Evolutionary conservation across 345 rosid species (phyloP), one percentile per base, ranked within the genome.

Genomic region (Clausena lansium): DNA sequence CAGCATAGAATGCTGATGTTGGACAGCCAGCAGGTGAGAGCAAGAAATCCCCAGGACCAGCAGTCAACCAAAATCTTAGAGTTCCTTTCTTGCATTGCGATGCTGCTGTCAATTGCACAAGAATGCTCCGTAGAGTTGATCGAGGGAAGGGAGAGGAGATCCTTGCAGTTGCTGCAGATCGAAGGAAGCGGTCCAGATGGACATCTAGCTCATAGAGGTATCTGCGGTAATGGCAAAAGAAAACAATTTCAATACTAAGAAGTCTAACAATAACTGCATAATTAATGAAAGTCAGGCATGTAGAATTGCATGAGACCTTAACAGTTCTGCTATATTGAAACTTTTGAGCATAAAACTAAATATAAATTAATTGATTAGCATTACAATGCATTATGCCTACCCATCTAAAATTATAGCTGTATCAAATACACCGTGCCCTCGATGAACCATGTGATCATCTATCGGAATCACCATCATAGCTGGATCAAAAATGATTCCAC

Each of bases 381-480:
- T 4, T 52, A 17, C 22, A 17, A 4, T 7, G 57, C 4, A 35
- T 33, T 35, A 61, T 38, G 47, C 84, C 39, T 87, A 91, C 93
- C 93, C 92, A 60, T 91, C 88, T 36, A 88, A 71, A 67, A 91
- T 81, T 52, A 86, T 84, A 27, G 93, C 82, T n/a, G 95, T 89
- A 81, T 91, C 95, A 39, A 91, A 91, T 76, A 91, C 93, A 1
- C 92, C 92, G 52, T 89, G 95, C 6, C 95, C 92, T 65, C 92
- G 84, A 75, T 91, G 95, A 77, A 89, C 95, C 92, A 88, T 91
- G 83, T 91, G 95, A 85, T 89, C 95, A 41, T 91, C 95, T 20
- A 91, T 86, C 13, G 93, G 93, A 67, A 91, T 85, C 27, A 88
- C 87, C 93, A 91, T 89, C 91, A 89, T 77, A 39, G 92, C 90